Percentiles rank a stretch among this genome's conserved stretches.
These are phyloP conservation scores for Telfairia occidentalis DNA, from an alignment of 331 rosid species.

Conservation along the genomic window DNA sequence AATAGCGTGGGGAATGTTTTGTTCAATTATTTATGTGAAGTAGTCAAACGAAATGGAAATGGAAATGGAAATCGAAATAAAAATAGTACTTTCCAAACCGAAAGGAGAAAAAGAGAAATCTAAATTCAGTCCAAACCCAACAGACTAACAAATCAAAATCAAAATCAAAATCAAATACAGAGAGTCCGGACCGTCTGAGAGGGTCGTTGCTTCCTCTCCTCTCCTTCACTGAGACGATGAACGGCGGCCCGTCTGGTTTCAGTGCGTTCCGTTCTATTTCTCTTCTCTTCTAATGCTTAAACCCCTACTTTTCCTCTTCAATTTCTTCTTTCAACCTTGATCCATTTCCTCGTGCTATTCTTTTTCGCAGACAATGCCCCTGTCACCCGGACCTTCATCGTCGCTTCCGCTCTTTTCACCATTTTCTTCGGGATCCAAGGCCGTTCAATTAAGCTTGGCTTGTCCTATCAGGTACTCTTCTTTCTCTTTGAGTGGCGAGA, in stretches of 20 bases:
- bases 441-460: slow-evolving; percentile 59
- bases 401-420: slow-evolving; percentile 64
- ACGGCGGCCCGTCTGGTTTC: slow-evolving; percentile 99
- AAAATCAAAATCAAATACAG: background rate
- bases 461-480: slow-evolving; percentile 69
- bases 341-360: slow-evolving; percentile 22
- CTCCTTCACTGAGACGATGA: slow-evolving; percentile 60
- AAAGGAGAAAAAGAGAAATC: background rate
- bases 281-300: background rate
- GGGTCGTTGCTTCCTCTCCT: slow-evolving; percentile 27
- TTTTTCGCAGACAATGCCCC: slow-evolving; percentile 87
- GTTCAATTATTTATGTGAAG: too few relatives aligned
- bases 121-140: background rate
- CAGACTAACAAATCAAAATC: slow-evolving; percentile 2
- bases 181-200: background rate
- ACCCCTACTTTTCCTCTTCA: slow-evolving; percentile 6
- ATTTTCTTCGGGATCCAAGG: slow-evolving; percentile 88
- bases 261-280: slow-evolving; percentile 31
- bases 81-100: background rate
- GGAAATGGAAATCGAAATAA: too few relatives aligned
- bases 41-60: too few relatives aligned
- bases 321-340: slow-evolving; percentile 17
- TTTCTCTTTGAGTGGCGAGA: background rate
- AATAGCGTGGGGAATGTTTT: too few relatives aligned
- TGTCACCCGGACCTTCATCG: slow-evolving; percentile 55